Evolutionary conservation across 148 eudicot species (phyloP).

Genomic region (Euryodendron excelsum): DNA sequence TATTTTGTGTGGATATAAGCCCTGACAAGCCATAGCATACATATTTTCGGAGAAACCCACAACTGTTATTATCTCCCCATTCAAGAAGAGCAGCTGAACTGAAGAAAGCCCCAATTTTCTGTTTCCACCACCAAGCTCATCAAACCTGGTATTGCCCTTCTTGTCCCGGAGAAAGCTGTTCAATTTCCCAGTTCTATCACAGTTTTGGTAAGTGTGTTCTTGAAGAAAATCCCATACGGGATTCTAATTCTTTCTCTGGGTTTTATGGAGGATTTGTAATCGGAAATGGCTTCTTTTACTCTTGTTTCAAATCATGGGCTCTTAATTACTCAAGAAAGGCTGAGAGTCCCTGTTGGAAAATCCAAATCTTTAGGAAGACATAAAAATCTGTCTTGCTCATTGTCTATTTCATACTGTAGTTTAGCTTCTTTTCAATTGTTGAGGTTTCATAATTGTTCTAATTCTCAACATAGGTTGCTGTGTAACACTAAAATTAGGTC

Average conservation of each 20-base stretch:
- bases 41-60: not conserved
- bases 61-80: not conserved
- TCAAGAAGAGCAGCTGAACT: not conserved
- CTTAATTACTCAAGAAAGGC: slow-evolving; percentile 37
- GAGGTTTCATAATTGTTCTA: slow-evolving; percentile 29
- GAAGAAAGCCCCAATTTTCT: not conserved
- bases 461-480: slow-evolving; percentile 29
- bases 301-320: slow-evolving; percentile 50
- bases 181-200: not conserved
- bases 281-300: slow-evolving; percentile 57
- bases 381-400: slow-evolving; percentile 28
- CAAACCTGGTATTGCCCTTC: slow-evolving; percentile 11
- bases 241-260: not conserved
- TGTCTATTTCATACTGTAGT: slow-evolving; percentile 21
- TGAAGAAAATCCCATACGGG: slow-evolving; percentile 10
- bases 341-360: slow-evolving; percentile 29
- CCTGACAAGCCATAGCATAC: not conserved
- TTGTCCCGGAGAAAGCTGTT: not conserved
- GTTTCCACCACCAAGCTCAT: slow-evolving; percentile 8
- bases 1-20: slow-evolving; percentile 16
- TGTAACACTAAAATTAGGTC: slow-evolving; percentile 39
- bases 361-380: slow-evolving; percentile 29
- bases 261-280: slow-evolving; percentile 19
- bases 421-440: slow-evolving; percentile 32
- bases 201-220: slow-evolving; percentile 2